Base-by-base conservation (phyloP, 345 rosid genomes). In the Dovyalis caffra region DNA sequence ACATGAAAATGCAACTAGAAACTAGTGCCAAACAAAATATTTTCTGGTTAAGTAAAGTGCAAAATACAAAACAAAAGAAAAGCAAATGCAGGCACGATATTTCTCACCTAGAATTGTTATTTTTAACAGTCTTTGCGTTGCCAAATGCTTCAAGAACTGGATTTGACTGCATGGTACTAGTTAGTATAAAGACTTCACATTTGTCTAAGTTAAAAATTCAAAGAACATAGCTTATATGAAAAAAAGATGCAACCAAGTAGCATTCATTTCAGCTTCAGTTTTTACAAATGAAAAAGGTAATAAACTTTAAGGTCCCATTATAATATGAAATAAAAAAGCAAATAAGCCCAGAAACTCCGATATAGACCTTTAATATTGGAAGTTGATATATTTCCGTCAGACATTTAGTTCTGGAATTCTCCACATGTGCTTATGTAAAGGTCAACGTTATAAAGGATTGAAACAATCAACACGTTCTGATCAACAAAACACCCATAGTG, bases 131-230 rank as follows among this genome's bases (percentile, higher is more conserved):
- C 87, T 94, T 94, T 33, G 97, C 98, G 89, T 96, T 96, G 34
- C 99, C 99, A 88, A 96, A 96, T 77, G 99, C 97, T 93, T 96
- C 99, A 82, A 96, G 99, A 83, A 96, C 99, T 45, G 99, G 99
- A 87, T 96, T 96, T 69, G 99, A 96, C 99, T 96, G 91, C 90
- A 88, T 38, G 68, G 71, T 37, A 71, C 69, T 76, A 68, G 63
- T 77, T 78, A 77, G 78, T 40, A 70, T 47, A 78, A 35, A 49
- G 64, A 45, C 43, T 58, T 69, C 28, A 79, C 51, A 28, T 60
- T 34, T n/a, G n/a, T 34, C 68, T 49, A 66, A 53, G 31, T 38
- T 37, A 66, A 37, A 68, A 64, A 49, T 56, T 6, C 66, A 62
- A 70, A 21, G 40, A 11, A 71, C 66, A 40, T 29, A 40, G 57